Evolutionary conservation across 495 filamentous ascomycete species (phyloP).

Genomic region (Hypoxylon fuscum): DNA sequence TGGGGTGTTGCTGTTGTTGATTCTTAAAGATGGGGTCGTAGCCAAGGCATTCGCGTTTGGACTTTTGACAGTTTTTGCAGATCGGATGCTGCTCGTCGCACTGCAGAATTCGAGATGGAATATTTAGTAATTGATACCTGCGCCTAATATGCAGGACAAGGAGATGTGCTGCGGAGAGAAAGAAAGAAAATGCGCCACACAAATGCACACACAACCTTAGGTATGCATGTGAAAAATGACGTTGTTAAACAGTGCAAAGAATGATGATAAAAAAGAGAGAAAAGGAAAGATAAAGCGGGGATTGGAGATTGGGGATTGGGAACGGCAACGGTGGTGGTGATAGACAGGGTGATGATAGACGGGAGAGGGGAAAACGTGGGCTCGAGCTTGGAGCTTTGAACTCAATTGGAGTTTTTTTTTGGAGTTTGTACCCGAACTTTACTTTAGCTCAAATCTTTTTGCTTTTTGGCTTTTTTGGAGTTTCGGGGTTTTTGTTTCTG

Average conservation of each 20-base stretch:
- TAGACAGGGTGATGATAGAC: too few species aligned
- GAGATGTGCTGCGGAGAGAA: background rate
- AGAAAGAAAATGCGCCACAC: too few species aligned
- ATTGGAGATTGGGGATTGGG: too few species aligned
- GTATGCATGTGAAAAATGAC: too few species aligned
- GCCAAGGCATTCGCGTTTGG: constrained; percentile 94
- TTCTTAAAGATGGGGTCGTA: constrained; percentile 99
- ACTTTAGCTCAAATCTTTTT: too few species aligned
- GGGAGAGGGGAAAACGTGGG: too few species aligned
- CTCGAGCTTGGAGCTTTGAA: background rate
- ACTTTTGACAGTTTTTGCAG: constrained; percentile 98
- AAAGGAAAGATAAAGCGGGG: too few species aligned
- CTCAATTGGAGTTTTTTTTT: constrained; percentile 8
- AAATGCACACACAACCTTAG: too few species aligned
- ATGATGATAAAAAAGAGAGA: too few species aligned
- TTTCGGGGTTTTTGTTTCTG: constrained; percentile 1
- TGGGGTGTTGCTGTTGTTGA: constrained; percentile 61
- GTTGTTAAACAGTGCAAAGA: too few species aligned
- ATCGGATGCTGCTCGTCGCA: constrained; percentile 96
- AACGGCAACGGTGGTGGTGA: too few species aligned
- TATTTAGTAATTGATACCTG: constrained; percentile 25
- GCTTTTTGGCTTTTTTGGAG: constrained; percentile 8
- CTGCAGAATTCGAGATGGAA: constrained; percentile 55
- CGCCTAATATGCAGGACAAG: background rate
- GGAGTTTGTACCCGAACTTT: background rate